phyloP scores from a whole-genome alignment of 768 basidiomycete species.

The Clitopilus hobsonii region DNA sequence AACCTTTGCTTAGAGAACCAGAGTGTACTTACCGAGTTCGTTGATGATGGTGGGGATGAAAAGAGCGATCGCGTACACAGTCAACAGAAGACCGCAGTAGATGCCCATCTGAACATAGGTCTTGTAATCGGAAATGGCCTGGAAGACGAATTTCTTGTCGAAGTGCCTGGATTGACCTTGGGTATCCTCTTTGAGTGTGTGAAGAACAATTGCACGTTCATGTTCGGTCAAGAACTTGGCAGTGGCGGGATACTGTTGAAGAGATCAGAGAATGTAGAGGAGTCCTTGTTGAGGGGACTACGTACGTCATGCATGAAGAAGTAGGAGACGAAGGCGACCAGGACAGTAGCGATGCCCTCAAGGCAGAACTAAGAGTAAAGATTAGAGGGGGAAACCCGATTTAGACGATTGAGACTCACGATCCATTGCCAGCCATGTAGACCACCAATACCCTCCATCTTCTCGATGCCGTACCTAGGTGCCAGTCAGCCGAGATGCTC shows the following conservation, averaged over 20 bases:
- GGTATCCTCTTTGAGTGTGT: slow-evolving; percentile 39
- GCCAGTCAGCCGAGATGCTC: slow-evolving; percentile 15
- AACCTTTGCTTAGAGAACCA: too few species aligned
- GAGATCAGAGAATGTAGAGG: not conserved
- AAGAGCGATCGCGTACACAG: slow-evolving; percentile 39
- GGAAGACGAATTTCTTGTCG: slow-evolving; percentile 39
- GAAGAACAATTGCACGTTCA: slow-evolving; percentile 34
- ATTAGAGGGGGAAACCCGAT: not conserved
- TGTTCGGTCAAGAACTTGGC: slow-evolving; percentile 46
- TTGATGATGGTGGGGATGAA: slow-evolving; percentile 49
- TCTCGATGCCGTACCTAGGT: slow-evolving; percentile 38
- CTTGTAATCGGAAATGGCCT: slow-evolving; percentile 44
- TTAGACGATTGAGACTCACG: slow-evolving; percentile 21
- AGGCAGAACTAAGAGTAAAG: slow-evolving; percentile 32
- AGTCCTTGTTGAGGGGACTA: not conserved
- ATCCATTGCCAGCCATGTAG: slow-evolving; percentile 48
- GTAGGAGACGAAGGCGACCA: slow-evolving; percentile 36
- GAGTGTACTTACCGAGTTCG: slow-evolving; percentile 32
- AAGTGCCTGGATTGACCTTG: slow-evolving; percentile 42
- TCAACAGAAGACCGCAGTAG: slow-evolving; percentile 43
- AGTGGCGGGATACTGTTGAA: slow-evolving; percentile 48
- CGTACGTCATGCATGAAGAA: slow-evolving; percentile 53
- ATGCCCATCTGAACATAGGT: slow-evolving; percentile 34
- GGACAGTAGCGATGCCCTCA: slow-evolving; percentile 39
- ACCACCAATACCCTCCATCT: slow-evolving; percentile 35